These are phyloP conservation scores for Ceratobasidium sp. DNA, from an alignment of 1,284 basidiomycete species.

Conservation along the genomic window DNA sequence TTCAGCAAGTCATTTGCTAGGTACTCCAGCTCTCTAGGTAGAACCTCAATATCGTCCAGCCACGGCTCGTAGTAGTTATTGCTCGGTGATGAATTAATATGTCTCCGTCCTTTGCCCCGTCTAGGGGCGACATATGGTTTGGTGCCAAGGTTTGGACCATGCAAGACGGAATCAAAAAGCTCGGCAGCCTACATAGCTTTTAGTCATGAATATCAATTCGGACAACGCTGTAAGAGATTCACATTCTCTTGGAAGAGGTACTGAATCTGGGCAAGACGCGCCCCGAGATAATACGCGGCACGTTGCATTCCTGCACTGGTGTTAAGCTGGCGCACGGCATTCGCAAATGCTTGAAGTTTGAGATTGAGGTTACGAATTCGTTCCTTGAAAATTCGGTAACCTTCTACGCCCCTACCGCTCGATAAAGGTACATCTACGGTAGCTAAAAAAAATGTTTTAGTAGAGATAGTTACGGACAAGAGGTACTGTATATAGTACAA, in stretches of 20 bases:
- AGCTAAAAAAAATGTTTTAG: not conserved
- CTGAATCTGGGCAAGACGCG: slow-evolving; percentile 41
- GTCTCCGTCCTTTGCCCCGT: slow-evolving; percentile 20
- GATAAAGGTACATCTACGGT: not conserved
- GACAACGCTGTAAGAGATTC: not conserved
- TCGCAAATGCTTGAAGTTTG: slow-evolving; percentile 44
- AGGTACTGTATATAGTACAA: too few species aligned
- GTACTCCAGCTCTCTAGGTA: slow-evolving; percentile 68
- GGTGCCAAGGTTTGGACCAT: slow-evolving; percentile 7
- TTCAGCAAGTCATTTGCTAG: slow-evolving; percentile 70
- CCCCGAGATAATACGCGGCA: slow-evolving; percentile 40
- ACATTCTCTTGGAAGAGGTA: slow-evolving; percentile 45
- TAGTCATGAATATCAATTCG: not conserved
- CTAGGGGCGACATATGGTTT: slow-evolving; percentile 36
- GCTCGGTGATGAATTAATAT: not conserved
- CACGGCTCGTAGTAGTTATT: slow-evolving; percentile 45
- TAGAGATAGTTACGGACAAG: too few species aligned
- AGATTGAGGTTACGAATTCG: slow-evolving; percentile 13
- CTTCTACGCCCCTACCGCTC: not conserved
- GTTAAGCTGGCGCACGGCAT: slow-evolving; percentile 44
- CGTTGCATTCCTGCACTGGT: slow-evolving; percentile 39
- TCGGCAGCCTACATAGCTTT: not conserved
- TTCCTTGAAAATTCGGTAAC: not conserved
- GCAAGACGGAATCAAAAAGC: not conserved
- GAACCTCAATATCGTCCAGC: slow-evolving; percentile 64